Evolutionary conservation across 2,329 filamentous ascomycete genomes (phyloP).

Genomic region (Endocalyx cinctus): DNA sequence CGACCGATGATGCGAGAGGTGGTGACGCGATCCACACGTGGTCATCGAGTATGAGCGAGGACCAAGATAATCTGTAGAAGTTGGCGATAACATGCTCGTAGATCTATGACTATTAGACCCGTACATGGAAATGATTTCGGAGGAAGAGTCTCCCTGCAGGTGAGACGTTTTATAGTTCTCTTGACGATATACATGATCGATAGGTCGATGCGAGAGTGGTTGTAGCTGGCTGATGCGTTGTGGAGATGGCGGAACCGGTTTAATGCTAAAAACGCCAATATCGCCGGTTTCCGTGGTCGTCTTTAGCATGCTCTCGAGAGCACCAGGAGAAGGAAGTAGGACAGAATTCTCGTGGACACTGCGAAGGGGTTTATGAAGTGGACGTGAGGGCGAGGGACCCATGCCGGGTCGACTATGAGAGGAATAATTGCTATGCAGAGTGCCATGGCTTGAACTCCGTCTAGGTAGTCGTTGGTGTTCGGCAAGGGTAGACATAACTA

Average conservation of each 20-base stretch:
- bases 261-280: constrained; percentile 56
- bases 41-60: constrained; percentile 53
- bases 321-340: constrained; percentile 45
- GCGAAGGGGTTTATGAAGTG: constrained; percentile 36
- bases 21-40: constrained; percentile 41
- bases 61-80: constrained; percentile 35
- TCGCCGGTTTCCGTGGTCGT: constrained; percentile 64
- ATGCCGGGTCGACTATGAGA: constrained; percentile 14
- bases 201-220: constrained; percentile 24
- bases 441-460: constrained; percentile 28
- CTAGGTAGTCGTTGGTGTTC: constrained; percentile 25
- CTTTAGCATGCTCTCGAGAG: constrained; percentile 61
- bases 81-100: constrained; percentile 37
- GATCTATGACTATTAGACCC: constrained; percentile 46
- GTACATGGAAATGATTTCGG: constrained; percentile 54
- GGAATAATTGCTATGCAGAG: constrained; percentile 23
- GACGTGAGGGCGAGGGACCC: constrained; percentile 16
- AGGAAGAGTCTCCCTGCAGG: constrained; percentile 47
- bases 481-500: constrained; percentile 13
- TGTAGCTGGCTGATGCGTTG: constrained; percentile 18
- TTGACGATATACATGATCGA: constrained; percentile 27
- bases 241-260: constrained; percentile 31
- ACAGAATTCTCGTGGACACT: constrained; percentile 39
- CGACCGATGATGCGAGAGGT: constrained; percentile 43
- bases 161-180: constrained; percentile 42